phyloP scores from a whole-genome alignment of 2,329 filamentous ascomycete species.

The Aspergillus carbonarius region DNA sequence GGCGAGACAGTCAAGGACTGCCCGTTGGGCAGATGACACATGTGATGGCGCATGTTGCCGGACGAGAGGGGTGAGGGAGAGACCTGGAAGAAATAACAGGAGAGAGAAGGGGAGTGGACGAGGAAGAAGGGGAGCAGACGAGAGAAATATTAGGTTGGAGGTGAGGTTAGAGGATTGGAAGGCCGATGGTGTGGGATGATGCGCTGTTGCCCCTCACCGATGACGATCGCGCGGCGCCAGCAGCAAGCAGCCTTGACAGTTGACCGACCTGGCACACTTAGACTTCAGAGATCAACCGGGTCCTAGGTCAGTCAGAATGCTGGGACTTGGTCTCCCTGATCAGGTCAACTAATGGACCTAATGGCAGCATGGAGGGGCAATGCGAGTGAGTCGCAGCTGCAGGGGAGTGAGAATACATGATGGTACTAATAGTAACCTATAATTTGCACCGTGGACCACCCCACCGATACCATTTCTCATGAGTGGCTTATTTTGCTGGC shows the following conservation, averaged over 20 bases:
- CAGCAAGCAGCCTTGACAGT: background rate
- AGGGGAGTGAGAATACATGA: too few relatives aligned
- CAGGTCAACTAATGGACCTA: too few relatives aligned
- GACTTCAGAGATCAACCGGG: background rate
- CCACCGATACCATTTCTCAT: too few relatives aligned
- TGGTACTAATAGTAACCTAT: too few relatives aligned
- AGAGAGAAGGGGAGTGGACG: constrained; percentile 2
- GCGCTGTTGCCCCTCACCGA: constrained; percentile 13
- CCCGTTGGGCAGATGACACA: constrained; percentile 74
- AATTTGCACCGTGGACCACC: too few relatives aligned
- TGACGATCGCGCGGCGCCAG: background rate
- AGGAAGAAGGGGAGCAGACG: background rate
- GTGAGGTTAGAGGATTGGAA: background rate
- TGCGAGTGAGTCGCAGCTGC: too few relatives aligned
- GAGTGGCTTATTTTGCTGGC: too few relatives aligned
- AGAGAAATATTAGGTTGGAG: background rate
- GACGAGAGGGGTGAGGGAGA: background rate
- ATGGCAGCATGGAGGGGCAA: too few relatives aligned
- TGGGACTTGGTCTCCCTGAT: too few relatives aligned
- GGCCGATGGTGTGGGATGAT: constrained; percentile 13
- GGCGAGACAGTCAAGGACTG: constrained; percentile 77
- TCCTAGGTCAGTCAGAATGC: background rate
- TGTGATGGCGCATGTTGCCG: constrained; percentile 28
- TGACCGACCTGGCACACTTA: background rate
- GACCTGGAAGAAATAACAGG: background rate